Base-by-base conservation (phyloP, 495 filamentous ascomycete genomes). In the Pseudomonodictys pantanalensis region DNA sequence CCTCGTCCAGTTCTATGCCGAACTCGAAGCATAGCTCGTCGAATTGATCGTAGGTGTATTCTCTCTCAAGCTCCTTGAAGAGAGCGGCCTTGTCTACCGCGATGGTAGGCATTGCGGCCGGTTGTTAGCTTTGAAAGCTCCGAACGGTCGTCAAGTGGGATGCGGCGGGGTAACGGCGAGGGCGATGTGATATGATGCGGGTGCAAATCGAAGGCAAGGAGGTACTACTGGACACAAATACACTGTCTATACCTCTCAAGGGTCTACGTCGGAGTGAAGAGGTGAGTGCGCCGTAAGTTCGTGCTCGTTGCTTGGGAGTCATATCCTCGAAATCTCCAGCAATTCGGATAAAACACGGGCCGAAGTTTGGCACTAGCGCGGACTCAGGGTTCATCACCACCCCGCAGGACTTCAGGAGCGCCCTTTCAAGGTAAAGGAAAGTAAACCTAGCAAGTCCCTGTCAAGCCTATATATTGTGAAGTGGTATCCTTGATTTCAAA, bases 1-100 rank as follows among this genome's bases (percentile, higher is more conserved):
- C 93, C 78, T 96, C 91, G 75, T 98, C 93, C 62, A 98, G 84
- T 72, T 98, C 93, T 68, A 98, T 95, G 54, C 87, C 93, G 72
- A 96, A 99, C 65, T 99, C 93, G 81, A 99, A 98, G 72, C 93
- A 99, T 64, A 99, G 78, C 69, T 95, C 87, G 69, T 98, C 92
- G 71, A 99, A 97, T 70, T 92, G 89, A 62, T 96, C 83, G 65
- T 87, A 89, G 42, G 92, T 96, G 72, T 91, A 96, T 86, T 93
- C 83, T 73, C 86, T 85, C 65, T 91, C 92, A 54, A 98, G 80
- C 68, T 86, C 90, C 78, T 95, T 84, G 81, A 87, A 97, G 68
- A 98, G 90, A 58, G 85, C 89, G 62, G 90, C 90, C 78, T 97
- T 98, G 78, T 96, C 87, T 59, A 97, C 90, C 68, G 85, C 80